Base-by-base conservation (phyloP, 1,284 basidiomycete species). In the Cutaneotrichosporon mucoides region DNA sequence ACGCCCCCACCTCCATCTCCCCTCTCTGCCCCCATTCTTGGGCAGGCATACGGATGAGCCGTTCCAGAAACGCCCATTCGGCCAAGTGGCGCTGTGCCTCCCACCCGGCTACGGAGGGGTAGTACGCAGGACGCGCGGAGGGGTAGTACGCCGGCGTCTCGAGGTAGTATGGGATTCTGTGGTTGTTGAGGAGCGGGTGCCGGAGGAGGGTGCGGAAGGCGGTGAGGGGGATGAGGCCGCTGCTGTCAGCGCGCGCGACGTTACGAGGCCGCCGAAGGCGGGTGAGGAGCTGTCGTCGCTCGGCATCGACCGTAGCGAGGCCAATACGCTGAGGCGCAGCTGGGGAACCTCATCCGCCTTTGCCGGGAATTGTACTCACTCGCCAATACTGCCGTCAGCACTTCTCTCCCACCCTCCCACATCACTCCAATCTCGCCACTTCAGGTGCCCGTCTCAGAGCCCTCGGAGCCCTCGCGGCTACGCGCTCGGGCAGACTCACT, bases 31-130 rank as follows among this genome's bases (percentile, higher is more conserved):
- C 44, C 56, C 57, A 62, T n/a, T 16, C 16, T 11, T 6, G 7
- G 9, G 53, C 50, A 5, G 56, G 46, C 13, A 56, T 44, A 11
- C 53, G n/a, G 24, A 62, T 35, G 4, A 56, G 12, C n/a, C 40
- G 40, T 40, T 59, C 61, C 13, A 62, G 55, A 9, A 59, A 40
- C 3, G 41, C 50, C 61, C 61, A 62, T 33, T 62, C 61, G 6
- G 16, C 41, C 10, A 42, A n/a, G 4, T 43, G 16, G 12, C 56
- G 33, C 36, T 37, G 37, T 8, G 38, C 4, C 48, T 60, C 55
- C n/a, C 15, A 5, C 16, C n/a, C 35, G 2, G 15, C 37, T 2
- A 53, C 40, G 10, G n/a, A 13, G n/a, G 44, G 12, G 16, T 37
- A 9, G 4, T 46, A 8, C 1, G 12, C 8, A 4, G 60, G 47